Conservation (phyloP, 306 rosid species). For the Cicer judaicum region DNA sequence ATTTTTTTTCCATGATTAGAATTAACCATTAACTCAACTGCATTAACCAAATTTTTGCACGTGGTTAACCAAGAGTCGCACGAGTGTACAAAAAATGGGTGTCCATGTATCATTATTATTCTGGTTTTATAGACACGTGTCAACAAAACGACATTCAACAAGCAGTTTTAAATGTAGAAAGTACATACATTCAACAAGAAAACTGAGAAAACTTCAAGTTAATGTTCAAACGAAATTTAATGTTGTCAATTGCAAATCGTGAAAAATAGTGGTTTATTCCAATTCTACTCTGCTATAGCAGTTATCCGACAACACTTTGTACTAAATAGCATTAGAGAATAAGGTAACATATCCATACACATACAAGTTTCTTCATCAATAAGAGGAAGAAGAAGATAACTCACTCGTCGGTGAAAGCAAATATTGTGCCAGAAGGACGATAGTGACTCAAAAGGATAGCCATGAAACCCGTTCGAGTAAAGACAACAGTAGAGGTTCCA, state of each 20-base stretch:
- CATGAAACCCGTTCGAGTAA: slow-evolving; percentile 95
- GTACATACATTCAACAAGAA: slow-evolving; percentile 11
- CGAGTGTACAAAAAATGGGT: no score
- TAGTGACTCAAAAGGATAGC: slow-evolving; percentile 85
- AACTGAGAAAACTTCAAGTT: background rate
- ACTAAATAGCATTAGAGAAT: background rate
- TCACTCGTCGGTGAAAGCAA: slow-evolving; percentile 94
- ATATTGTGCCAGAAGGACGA: slow-evolving; percentile 90
- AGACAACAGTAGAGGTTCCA: slow-evolving; percentile 92
- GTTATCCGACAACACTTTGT: no score
- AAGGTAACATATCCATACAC: slow-evolving; percentile 1
- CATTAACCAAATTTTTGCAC: no score
- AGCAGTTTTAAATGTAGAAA: background rate
- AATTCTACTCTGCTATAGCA: no score
- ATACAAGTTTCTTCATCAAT: background rate
- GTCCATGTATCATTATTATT: no score
- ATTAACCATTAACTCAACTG: no score
- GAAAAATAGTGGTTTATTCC: no score
- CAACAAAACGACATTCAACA: background rate
- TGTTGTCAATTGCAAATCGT: no score
- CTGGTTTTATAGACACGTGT: background rate
- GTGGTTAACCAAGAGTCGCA: no score
- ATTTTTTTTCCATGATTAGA: no score
- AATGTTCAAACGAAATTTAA: background rate
- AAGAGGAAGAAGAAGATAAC: slow-evolving; percentile 48